Evolutionary conservation across 1,139 yeast genomes (phyloP).

Genomic region (Taphrina populina): DNA sequence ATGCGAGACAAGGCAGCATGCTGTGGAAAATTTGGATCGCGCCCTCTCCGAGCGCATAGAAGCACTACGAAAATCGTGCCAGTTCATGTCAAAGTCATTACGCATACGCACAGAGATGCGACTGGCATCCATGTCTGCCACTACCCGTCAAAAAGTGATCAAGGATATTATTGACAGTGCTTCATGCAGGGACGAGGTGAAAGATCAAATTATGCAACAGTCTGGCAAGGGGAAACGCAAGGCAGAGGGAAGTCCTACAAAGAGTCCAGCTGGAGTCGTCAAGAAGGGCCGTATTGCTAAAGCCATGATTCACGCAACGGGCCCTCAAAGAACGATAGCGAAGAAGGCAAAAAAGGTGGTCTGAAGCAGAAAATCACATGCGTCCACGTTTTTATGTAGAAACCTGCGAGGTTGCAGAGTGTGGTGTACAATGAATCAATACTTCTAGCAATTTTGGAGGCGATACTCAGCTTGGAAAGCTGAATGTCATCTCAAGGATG

Average conservation of each 20-base stretch:
- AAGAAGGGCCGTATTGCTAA: constrained; percentile 5
- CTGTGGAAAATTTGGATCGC: constrained; percentile 5
- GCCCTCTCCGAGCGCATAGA: constrained; percentile 5
- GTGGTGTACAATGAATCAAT: no score
- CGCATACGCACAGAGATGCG: constrained; percentile 15
- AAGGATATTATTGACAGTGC: neutral
- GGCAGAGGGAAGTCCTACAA: neutral
- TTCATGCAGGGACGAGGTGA: neutral
- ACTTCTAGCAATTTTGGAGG: no score
- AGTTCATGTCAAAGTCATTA: constrained; percentile 10
- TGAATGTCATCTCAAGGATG: no score
- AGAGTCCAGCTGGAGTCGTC: neutral
- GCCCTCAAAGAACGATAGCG: neutral
- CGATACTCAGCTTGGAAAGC: no score
- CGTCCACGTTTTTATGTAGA: neutral
- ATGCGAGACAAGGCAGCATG: neutral
- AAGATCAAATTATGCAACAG: neutral
- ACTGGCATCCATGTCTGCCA: constrained; percentile 2
- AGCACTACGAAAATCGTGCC: constrained; percentile 5
- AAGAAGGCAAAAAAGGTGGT: neutral
- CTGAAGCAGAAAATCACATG: neutral
- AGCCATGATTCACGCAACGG: neutral
- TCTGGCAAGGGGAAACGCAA: no score
- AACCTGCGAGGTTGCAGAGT: no score
- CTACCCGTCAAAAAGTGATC: neutral